Evolutionary conservation across 306 rosid species (phyloP).

Genomic region (Pyrus betulifolia): DNA sequence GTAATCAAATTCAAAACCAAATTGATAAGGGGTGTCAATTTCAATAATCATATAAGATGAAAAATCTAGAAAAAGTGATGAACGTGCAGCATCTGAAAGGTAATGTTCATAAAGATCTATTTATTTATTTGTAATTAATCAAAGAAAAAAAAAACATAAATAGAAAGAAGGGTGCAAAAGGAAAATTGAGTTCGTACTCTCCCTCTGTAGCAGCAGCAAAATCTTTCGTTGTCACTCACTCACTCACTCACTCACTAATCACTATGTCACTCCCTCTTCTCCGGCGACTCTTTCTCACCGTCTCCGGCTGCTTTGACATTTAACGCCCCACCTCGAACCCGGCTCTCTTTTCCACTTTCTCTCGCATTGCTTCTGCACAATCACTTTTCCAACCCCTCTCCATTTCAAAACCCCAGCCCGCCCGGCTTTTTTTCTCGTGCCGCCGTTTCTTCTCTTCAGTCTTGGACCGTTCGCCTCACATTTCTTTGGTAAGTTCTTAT

Average conservation of each 20-base stretch:
- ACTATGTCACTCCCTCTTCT: background rate
- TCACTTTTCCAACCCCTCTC: background rate
- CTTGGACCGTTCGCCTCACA: background rate
- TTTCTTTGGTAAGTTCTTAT: background rate
- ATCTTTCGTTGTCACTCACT: background rate
- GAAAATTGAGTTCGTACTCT: too few relatives aligned
- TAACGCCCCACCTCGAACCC: background rate
- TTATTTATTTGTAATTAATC: too few relatives aligned
- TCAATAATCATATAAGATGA: too few relatives aligned
- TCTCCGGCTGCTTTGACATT: slow-evolving; percentile 7
- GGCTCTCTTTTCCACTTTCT: background rate
- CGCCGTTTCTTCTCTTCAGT: too few relatives aligned
- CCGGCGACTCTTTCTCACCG: background rate
- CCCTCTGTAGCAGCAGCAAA: background rate
- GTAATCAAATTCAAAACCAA: too few relatives aligned
- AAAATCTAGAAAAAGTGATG: background rate
- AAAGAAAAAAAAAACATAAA: too few relatives aligned
- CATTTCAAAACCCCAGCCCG: background rate
- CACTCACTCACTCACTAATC: background rate
- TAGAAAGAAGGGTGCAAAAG: too few relatives aligned
- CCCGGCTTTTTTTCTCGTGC: background rate
- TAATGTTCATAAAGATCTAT: too few relatives aligned
- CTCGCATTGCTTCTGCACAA: background rate
- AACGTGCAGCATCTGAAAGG: too few relatives aligned
- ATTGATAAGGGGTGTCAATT: background rate